Base-by-base conservation (phyloP, 495 filamentous ascomycete genomes). In the Wilcoxina mikolae region DNA sequence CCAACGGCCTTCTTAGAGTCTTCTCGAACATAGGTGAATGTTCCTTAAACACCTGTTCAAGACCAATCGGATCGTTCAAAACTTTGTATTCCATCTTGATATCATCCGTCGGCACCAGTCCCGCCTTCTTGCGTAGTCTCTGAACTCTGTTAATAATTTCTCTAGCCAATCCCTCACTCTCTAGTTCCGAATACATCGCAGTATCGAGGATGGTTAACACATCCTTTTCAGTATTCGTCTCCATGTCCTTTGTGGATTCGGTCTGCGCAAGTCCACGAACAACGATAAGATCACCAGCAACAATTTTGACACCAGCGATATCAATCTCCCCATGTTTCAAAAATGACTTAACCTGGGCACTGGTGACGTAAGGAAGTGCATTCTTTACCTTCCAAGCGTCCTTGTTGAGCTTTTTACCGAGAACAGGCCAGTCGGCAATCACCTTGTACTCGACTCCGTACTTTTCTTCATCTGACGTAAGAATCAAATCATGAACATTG, bases 321-420 rank as follows among this genome's bases (percentile, higher is more conserved):
- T 77, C 69, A 27, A 95, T 85, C 64, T 74, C 78, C 64, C 82
- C 80, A 9, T 76, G 73, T 22, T 76, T 63, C 31, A 88, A 72
- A 61, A 85, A 96, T 45, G 72, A 61, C 60, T 83, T 80, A 23
- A 93, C 87, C 57, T 95, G 74, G 12, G 85, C 77, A 55, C 81
- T 88, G 20, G 77, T 84, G 44, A 98, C 71, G 43, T 69, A 72
- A 18, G 90, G 89, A 39, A 98, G 72, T 17, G 85, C 88, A 67
- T 91, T 93, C 72, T 88, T 89, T 51, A 96, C 87, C 68, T 79
- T 87, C 58, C 80, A 79, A 48, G 82, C 84, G 61, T 90, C 91
- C 71, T 93, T 95, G 76, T 86, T 93, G 51, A 96, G 74, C 71
- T 95, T 96, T 78, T 95, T 94, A 55, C 91, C 91, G 31, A 98